Evolutionary conservation across 2,329 filamentous ascomycete genomes (phyloP), one percentile per base, ranked within the genome.

Genomic region (Trichoderma koningii): DNA sequence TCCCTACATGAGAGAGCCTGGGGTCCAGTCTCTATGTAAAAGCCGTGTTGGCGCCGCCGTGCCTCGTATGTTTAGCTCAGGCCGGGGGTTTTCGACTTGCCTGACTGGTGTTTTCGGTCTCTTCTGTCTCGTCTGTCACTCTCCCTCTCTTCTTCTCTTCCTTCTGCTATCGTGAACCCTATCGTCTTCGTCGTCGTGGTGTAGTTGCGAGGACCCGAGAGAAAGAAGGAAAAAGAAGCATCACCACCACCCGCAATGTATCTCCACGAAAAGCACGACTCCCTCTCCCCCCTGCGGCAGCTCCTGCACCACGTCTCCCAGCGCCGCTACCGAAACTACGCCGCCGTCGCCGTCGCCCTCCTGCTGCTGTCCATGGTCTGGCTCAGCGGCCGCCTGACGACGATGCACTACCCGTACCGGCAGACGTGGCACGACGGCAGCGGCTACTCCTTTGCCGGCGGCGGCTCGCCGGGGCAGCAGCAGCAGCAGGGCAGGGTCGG

Each of bases 301-400:
- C 41, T 50, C 23, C 17, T 63, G 2, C 34, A 50, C 52, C 28
- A 63, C 26, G 51, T 56, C 52, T 38, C 51, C 0, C 61, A 56
- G 42, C 61, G 61, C 44, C 51, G 61, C 26, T 53, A 63, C 30
- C 52, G 61, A 42, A 63, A 34, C 48, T 60, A 53, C 21, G 63
- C 47, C 50, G 44, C 60, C 52, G 70, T 19, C 34, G 61, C 28
- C 44, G 42, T 63, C 44, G 61, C 23, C 17, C 44, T 63, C 15
- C n/a, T 56, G 1, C 28, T 63, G 51, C 48, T 56, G 21, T 56
- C 52, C 17, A 56, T 63, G 51, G 42, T 63, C 30, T 63, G 51
- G 51, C 28, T 63, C 30, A 45, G 48, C 44, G 48, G 61, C 52
- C 48, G 34, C 23, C 42, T 63, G 42, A 52, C 30, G 17, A 17